These are phyloP conservation scores for Mollisiaceae sp. DNA, from an alignment of 2,329 filamentous ascomycete genomes.

Conservation along the genomic window DNA sequence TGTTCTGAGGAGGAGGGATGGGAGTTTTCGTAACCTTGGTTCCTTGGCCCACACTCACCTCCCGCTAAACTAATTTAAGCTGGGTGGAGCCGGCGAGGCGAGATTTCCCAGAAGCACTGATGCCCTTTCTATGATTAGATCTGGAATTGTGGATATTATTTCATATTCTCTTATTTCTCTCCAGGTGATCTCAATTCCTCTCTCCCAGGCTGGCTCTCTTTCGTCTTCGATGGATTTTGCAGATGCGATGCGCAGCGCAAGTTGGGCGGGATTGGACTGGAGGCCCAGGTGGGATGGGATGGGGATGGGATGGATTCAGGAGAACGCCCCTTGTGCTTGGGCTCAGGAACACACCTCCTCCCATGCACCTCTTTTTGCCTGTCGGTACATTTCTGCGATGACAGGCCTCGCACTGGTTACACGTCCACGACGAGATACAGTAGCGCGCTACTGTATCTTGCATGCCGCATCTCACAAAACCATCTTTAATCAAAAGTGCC, in stretches of 20 bases:
- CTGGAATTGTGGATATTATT: neutral
- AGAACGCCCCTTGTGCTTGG: conserved; percentile 1
- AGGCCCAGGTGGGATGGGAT: neutral
- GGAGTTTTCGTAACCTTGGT: neutral
- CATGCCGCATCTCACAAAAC: conserved; percentile 16
- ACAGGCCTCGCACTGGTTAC: conserved; percentile 13
- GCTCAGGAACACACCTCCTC: conserved; percentile 9
- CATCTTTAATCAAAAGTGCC: conserved; percentile 11
- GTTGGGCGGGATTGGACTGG: neutral
- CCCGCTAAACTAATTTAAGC: neutral
- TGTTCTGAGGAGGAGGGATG: conserved; percentile 7
- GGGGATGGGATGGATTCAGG: conserved; percentile 1
- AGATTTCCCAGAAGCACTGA: neutral
- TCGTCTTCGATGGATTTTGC: neutral
- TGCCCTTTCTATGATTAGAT: conserved; percentile 18
- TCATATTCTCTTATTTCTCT: neutral
- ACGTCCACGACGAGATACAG: conserved; percentile 8
- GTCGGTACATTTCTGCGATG: conserved; percentile 13
- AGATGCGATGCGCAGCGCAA: neutral
- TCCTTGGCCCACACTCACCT: neutral
- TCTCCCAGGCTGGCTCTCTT: neutral
- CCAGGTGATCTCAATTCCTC: neutral
- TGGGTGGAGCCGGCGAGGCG: neutral
- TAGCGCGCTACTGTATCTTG: conserved; percentile 16
- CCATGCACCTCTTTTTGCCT: conserved; percentile 7